Evolutionary conservation across 257 asterid genomes (phyloP), one percentile per base, ranked within the genome.

Genomic region (Plectranthus barbatus): DNA sequence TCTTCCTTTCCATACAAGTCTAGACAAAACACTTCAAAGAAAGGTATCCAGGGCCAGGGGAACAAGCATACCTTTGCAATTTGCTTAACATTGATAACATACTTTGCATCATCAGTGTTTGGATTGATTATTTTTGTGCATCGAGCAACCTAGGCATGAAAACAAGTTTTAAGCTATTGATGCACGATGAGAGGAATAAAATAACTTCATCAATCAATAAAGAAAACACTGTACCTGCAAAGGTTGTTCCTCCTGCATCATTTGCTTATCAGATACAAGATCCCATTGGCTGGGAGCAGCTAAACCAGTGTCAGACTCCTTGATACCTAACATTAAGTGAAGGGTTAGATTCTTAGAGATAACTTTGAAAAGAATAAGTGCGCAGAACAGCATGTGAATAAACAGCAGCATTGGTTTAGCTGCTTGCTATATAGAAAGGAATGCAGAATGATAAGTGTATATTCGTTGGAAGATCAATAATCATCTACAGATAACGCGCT

Each of bases 241-340:
- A 44, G 97, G 96, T 72, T 90, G 80, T 75, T 92, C 96, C 83
- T 89, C 99, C 85, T 92, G 97, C 99, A 92, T 89, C 99, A 92
- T 92, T 74, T 92, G 99, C 74, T 92, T 89, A 74, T 92, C 99
- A 10, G 99, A 92, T 52, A 89, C 97, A 67, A 92, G 95, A 78
- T 92, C 99, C 97, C 99, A 92, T 57, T 86, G 99, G 67, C 99
- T 92, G 9, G 99, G 99, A 24, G 95, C 95, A 74, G 99, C 96
- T 81, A 92, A 77, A 62, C 99, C 97, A 60, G 98, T 91, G 71
- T 90, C 97, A 29, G 97, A 90, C 64, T 90, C 97, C 83, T 89
- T 90, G 70, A 90, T 90, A 61, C 95, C 97, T 89, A 72, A 11
- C 34, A 74, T 8, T 53, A 55, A 31, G 42, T 57, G 57, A 50